phyloP scores from a whole-genome alignment of 805 yeast species.

The Schwanniomyces vanrijiae region DNA sequence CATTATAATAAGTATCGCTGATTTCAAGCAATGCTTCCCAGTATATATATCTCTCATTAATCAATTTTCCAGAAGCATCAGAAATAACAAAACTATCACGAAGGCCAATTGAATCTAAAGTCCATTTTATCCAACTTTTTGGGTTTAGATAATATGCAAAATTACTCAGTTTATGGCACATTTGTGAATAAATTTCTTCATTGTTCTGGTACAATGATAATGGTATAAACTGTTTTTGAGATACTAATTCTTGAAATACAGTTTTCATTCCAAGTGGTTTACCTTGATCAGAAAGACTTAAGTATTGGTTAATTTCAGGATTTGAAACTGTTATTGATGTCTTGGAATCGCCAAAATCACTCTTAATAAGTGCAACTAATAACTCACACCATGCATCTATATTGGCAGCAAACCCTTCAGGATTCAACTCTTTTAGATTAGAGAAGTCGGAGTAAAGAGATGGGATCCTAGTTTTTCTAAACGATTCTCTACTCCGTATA shows the following conservation, averaged over 20 bases:
- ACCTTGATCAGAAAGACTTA: conserved; percentile 30
- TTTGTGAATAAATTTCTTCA: conserved; percentile 3
- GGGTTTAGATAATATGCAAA: conserved; percentile 9
- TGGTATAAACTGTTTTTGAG: conserved; percentile 17
- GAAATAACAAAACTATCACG: conserved; percentile 15
- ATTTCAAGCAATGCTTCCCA: conserved; percentile 16
- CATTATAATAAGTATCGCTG: conserved; percentile 5
- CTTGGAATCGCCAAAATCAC: conserved; percentile 12
- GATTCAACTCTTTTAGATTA: conserved; percentile 29
- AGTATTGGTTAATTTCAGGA: conserved; percentile 14
- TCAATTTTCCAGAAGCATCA: conserved; percentile 12
- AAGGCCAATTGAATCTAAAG: conserved; percentile 11
- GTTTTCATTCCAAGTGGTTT: conserved; percentile 26
- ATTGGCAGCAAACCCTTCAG: conserved; percentile 45
- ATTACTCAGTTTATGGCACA: neutral
- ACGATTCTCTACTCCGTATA: conserved; percentile 16
- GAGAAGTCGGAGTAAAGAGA: conserved; percentile 39
- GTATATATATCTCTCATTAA: conserved; percentile 22
- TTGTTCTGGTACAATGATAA: conserved; percentile 9
- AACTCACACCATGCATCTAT: conserved; percentile 36
- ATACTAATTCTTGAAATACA: conserved; percentile 26
- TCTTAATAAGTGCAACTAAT: conserved; percentile 18
- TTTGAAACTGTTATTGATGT: conserved; percentile 15
- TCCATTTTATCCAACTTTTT: conserved; percentile 14
- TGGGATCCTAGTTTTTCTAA: conserved; percentile 27